phyloP scores from a whole-genome alignment of 1,139 yeast species.

The Zygosaccharomyces sapae region DNA sequence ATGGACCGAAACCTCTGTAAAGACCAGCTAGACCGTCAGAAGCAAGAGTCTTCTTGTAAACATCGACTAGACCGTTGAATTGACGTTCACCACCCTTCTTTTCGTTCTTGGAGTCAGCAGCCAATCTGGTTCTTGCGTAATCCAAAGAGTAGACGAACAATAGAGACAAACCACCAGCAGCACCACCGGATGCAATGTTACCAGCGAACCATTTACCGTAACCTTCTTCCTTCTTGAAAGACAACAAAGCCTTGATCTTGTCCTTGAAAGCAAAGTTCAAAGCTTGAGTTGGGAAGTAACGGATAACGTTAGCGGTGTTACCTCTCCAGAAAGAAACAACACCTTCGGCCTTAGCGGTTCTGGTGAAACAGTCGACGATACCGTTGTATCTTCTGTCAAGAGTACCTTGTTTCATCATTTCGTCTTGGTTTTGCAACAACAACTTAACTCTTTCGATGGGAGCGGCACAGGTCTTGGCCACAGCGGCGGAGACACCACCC shows the following conservation, averaged over 20 bases:
- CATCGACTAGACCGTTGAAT: slow-evolving; percentile 73
- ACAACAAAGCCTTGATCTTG: slow-evolving; percentile 72
- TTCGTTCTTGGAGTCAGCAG: slow-evolving; percentile 73
- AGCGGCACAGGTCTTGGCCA: slow-evolving; percentile 80
- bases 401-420: slow-evolving; percentile 80
- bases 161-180: slow-evolving; percentile 75
- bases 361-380: slow-evolving; percentile 66
- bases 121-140: slow-evolving; percentile 81
- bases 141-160: slow-evolving; percentile 75
- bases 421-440: slow-evolving; percentile 78
- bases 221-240: slow-evolving; percentile 62
- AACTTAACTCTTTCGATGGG: slow-evolving; percentile 81
- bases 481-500: slow-evolving; percentile 87
- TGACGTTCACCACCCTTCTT: slow-evolving; percentile 63
- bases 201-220: slow-evolving; percentile 71
- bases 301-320: slow-evolving; percentile 78
- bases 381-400: slow-evolving; percentile 61
- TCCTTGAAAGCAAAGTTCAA: slow-evolving; percentile 82
- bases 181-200: slow-evolving; percentile 81
- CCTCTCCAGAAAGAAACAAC: slow-evolving; percentile 74
- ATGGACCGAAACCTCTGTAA: slow-evolving; percentile 82
- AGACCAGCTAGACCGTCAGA: slow-evolving; percentile 77
- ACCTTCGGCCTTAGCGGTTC: slow-evolving; percentile 73
- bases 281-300: slow-evolving; percentile 85
- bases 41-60: slow-evolving; percentile 71